Conservation (phyloP, 169 alveolate genomes). For the Plasmodium billcollinsi region DNA sequence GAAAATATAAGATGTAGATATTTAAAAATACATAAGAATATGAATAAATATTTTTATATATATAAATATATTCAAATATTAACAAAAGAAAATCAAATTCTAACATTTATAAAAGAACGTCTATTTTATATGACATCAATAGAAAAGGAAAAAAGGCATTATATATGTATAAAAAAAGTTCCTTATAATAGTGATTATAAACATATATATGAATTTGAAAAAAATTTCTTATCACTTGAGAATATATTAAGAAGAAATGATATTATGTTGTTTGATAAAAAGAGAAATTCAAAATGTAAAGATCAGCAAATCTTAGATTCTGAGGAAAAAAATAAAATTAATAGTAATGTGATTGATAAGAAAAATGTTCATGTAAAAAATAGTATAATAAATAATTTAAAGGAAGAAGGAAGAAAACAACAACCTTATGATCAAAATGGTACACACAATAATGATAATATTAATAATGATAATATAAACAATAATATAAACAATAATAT, state of each 20-base stretch:
- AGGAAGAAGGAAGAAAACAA: too few species aligned
- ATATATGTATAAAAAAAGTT: conserved; percentile 28
- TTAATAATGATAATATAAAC: too few species aligned
- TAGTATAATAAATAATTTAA: too few species aligned
- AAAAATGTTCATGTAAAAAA: too few species aligned
- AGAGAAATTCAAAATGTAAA: too few species aligned
- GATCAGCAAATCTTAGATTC: too few species aligned
- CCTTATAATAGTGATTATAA: background rate
- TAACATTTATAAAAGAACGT: conserved; percentile 13
- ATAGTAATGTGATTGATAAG: too few species aligned
- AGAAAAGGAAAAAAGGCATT: conserved; percentile 50
- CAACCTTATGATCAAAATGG: too few species aligned
- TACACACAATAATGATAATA: too few species aligned
- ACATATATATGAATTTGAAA: background rate
- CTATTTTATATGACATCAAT: conserved; percentile 24
- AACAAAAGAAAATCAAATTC: conserved; percentile 6
- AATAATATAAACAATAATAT: too few species aligned
- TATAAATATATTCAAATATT: conserved; percentile 3
- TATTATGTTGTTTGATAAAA: too few species aligned
- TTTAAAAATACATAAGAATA: conserved; percentile 24
- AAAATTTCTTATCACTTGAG: background rate
- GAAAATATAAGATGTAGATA: conserved; percentile 39
- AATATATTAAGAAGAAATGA: background rate
- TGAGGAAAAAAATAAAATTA: too few species aligned
- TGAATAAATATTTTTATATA: conserved; percentile 37